Evolutionary conservation across 140 eudicot genomes (phyloP).

Genomic region (Cichorium intybus): DNA sequence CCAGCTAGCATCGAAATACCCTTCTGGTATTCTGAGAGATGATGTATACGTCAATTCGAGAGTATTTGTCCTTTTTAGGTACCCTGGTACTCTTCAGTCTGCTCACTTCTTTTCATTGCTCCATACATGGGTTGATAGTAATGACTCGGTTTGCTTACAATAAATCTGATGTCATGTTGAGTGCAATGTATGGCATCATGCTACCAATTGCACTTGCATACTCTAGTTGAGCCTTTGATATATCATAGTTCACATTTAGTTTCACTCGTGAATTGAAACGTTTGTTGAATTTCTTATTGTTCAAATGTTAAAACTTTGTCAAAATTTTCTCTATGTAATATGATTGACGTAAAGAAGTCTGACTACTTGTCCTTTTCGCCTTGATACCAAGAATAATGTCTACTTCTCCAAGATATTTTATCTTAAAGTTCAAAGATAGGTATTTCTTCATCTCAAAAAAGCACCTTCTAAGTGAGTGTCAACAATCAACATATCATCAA

Average conservation of each 20-base stretch:
- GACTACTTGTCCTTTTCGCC: neutral
- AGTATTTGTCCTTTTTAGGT: no score
- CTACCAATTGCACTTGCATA: no score
- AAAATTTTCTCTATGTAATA: no score
- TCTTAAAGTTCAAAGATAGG: neutral
- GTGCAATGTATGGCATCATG: neutral
- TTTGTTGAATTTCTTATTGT: no score
- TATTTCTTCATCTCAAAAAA: neutral
- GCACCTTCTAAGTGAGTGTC: neutral
- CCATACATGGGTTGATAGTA: neutral
- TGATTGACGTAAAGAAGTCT: neutral
- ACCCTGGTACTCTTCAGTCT: neutral
- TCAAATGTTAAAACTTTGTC: no score
- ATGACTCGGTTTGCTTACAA: neutral
- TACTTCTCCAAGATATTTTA: neutral
- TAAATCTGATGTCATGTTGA: neutral
- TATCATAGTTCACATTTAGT: neutral
- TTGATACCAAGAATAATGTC: neutral
- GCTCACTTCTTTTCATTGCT: neutral
- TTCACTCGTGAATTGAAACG: neutral
- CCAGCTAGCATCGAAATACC: neutral
- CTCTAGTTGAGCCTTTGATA: neutral
- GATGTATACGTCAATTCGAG: neutral
- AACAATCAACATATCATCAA: neutral
- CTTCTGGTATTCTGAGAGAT: neutral